Conservation (phyloP, 2,329 filamentous ascomycete species). For the Exophiala sp. region DNA sequence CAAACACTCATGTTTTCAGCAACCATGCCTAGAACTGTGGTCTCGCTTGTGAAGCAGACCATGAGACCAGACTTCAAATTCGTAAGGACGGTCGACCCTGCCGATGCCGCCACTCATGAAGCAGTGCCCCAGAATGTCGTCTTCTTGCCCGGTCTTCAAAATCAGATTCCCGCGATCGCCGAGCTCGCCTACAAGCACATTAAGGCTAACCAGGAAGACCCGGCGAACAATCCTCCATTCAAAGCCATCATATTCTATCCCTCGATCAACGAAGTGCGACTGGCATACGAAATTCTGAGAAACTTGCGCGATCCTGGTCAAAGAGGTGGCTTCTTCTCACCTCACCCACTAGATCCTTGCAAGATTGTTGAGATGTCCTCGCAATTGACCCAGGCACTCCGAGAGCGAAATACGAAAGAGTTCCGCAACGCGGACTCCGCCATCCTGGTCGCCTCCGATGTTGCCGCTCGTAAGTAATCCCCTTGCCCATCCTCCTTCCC, state of each 20-base stretch:
- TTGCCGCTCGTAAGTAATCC: too few species aligned
- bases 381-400: constrained; percentile 64
- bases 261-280: constrained; percentile 69
- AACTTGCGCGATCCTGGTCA: constrained; percentile 45
- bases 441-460: constrained; percentile 50
- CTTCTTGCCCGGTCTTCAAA: constrained; percentile 64
- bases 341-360: constrained; percentile 72
- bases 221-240: constrained; percentile 59
- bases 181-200: constrained; percentile 65
- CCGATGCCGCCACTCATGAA: constrained; percentile 83
- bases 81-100: constrained; percentile 77
- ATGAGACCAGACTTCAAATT: constrained; percentile 84
- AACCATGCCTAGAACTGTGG: constrained; percentile 80
- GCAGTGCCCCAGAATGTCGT: constrained; percentile 74
- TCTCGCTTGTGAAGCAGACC: constrained; percentile 71
- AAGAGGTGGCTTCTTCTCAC: constrained; percentile 46
- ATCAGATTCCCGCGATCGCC: constrained; percentile 70
- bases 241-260: constrained; percentile 96
- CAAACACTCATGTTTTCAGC: constrained; percentile 96
- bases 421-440: constrained; percentile 61
- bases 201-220: constrained; percentile 38
- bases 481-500: too few species aligned
- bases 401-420: constrained; percentile 66
- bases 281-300: constrained; percentile 59
- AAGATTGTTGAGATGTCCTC: constrained; percentile 66